phyloP scores from a whole-genome alignment of 306 rosid species.

The Cucumis hystrix region DNA sequence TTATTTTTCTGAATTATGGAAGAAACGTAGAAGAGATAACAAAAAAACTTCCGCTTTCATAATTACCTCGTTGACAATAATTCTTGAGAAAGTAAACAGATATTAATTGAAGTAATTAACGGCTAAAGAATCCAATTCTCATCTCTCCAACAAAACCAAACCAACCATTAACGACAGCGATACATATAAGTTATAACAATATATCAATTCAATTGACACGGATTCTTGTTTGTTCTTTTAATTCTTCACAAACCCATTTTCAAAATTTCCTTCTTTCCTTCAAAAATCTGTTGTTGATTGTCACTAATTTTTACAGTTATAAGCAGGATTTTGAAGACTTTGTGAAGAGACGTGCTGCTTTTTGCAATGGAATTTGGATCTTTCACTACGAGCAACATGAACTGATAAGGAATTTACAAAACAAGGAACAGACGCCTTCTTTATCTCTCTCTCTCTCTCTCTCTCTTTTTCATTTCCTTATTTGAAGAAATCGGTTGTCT shows the following conservation, averaged over 20 bases:
- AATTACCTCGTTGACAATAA: not conserved
- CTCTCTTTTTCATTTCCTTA: not conserved
- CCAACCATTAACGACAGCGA: not conserved
- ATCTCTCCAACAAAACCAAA: not conserved
- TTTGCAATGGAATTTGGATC: constrained; percentile 1
- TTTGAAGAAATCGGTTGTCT: not conserved
- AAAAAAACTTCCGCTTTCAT: not conserved
- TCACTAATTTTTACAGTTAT: not conserved
- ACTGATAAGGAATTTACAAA: not conserved
- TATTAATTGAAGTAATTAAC: not conserved
- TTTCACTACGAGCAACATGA: not conserved
- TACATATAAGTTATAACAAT: not conserved
- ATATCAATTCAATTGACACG: not conserved
- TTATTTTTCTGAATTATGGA: not conserved
- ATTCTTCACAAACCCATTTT: not conserved
- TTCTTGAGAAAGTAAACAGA: not conserved
- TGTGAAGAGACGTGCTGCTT: not conserved
- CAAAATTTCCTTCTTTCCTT: not conserved
- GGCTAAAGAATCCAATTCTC: not conserved
- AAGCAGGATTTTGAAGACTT: not conserved
- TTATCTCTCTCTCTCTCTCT: not conserved
- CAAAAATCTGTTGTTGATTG: not conserved
- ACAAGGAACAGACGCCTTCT: not conserved
- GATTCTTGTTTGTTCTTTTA: not conserved
- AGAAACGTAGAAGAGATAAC: not conserved